A percentile compares a stretch with the other conserved stretches of the same genome.
phyloP scores from a whole-genome alignment of 75 land plant genomes.

The Pseudotsuga menziesii region DNA sequence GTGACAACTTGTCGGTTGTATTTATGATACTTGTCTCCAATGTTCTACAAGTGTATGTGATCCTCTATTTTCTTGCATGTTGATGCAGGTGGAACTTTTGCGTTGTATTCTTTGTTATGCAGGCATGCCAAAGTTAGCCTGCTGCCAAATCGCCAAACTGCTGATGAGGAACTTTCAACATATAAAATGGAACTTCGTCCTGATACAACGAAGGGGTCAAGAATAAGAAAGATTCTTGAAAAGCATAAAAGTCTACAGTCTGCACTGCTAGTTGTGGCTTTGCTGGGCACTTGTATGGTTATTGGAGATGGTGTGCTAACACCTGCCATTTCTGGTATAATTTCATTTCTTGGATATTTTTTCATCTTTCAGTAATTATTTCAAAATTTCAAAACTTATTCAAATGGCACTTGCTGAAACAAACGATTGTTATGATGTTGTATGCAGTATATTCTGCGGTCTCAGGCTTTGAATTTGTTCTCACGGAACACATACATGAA shows the following conservation, averaged over 20 bases:
- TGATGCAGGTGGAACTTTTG: slow-evolving; percentile 73
- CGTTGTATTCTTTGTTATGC: slow-evolving; percentile 65
- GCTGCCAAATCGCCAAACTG: slow-evolving; percentile 37
- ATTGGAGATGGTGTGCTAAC: slow-evolving; percentile 71
- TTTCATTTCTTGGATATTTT: not conserved
- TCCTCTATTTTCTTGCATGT: not conserved
- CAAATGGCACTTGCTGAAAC: not conserved
- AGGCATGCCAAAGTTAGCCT: slow-evolving; percentile 48
- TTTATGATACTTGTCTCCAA: not conserved
- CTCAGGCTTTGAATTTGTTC: slow-evolving; percentile 29
- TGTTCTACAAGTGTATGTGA: not conserved
- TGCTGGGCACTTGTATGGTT: slow-evolving; percentile 65
- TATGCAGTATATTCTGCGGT: slow-evolving; percentile 63
- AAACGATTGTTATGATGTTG: not conserved
- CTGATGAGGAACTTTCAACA: slow-evolving; percentile 55
- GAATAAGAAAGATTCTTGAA: slow-evolving; percentile 29
- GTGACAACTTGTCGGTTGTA: not conserved
- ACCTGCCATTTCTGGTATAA: slow-evolving; percentile 54
- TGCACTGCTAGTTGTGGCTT: slow-evolving; percentile 38
- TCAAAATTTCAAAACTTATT: not conserved
- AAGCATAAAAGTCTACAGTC: slow-evolving; percentile 36
- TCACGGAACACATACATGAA: slow-evolving; percentile 15
- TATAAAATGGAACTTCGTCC: slow-evolving; percentile 26
- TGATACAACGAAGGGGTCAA: slow-evolving; percentile 9
- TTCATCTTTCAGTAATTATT: not conserved